Evolutionary conservation across 2,329 filamentous ascomycete species (phyloP).

Genomic region (Elsinoe necatrix): DNA sequence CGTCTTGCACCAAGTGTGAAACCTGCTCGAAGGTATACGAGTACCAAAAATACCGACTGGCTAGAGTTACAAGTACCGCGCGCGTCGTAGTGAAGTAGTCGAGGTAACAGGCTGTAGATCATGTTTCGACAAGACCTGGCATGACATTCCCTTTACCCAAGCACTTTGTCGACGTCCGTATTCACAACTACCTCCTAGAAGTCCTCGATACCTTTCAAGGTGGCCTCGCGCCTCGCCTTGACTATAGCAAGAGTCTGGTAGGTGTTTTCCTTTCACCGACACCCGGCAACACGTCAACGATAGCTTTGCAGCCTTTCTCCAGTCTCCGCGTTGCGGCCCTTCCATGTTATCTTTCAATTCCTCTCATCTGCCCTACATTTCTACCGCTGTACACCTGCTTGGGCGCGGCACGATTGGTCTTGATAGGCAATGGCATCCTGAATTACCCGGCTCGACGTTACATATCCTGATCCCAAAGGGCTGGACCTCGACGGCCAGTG

Average conservation of each 20-base stretch:
- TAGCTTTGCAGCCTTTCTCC: slow-evolving; percentile 43
- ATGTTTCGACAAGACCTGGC: not conserved
- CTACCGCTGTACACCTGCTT: slow-evolving; percentile 30
- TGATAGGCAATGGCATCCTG: slow-evolving; percentile 43
- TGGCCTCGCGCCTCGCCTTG: slow-evolving; percentile 37
- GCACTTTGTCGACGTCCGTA: slow-evolving; percentile 16
- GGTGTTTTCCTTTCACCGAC: slow-evolving; percentile 45
- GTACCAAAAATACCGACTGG: not conserved
- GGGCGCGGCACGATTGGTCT: not conserved
- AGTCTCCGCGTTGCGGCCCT: slow-evolving; percentile 49
- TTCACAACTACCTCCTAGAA: slow-evolving; percentile 40
- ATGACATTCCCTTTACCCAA: not conserved
- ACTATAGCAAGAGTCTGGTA: slow-evolving; percentile 37
- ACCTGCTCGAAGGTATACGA: not conserved
- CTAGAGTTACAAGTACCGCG: not conserved
- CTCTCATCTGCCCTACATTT: slow-evolving; percentile 28
- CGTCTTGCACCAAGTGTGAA: not conserved
- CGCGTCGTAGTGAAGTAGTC: not conserved
- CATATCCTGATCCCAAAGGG: slow-evolving; percentile 36
- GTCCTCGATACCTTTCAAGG: slow-evolving; percentile 39
- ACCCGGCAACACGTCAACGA: slow-evolving; percentile 49
- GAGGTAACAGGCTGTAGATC: not conserved
- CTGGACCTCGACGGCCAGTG: slow-evolving; percentile 37
- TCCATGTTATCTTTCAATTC: slow-evolving; percentile 32
- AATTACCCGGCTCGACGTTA: slow-evolving; percentile 48